Evolutionary conservation across 306 rosid species (phyloP), one percentile per base, ranked within the genome.

Genomic region (Chamaecrista fasciculata): DNA sequence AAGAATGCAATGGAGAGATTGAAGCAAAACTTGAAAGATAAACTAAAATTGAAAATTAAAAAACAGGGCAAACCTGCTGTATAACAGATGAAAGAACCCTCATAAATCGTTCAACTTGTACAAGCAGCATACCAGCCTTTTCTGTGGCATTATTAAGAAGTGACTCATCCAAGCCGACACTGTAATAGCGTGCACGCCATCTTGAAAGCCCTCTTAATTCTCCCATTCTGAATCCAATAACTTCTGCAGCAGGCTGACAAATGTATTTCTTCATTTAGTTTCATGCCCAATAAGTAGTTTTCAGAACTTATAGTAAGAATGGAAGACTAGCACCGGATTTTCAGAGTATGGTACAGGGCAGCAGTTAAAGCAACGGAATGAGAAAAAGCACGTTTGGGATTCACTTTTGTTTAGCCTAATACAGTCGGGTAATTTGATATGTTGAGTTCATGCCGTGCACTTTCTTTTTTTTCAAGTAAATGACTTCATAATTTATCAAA

Each of bases 181-280:
- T 67, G 43, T 80, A 81, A 83, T 84, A 93, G 43, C 96, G 90
- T 57, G 94, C 87, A 66, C 84, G 91, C 97, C 98, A 93, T 83
- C 90, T 82, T 70, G 98, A 93, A 80, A 93, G 90, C 63, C 96
- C 98, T 78, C 95, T 82, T 65, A 93, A 74, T 82, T 93, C 98
- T 67, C 97, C 98, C 84, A 88, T 85, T 80, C 98, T 86, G 79
- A 93, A 93, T 78, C 84, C 98, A 77, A 93, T 86, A 56, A 93
- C 86, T 85, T 93, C 98, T 69, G 85, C 91, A 77, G 97, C 94
- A 61, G 98, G 98, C 98, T 93, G 84, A 71, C 37, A 76, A 58
- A 63, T 61, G 48, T 56, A 65, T 60, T 40, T 55, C 40, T 72
- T 59, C 36, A 64, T 70, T 75, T 76, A 76, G 75, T 79, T 80